A percentile compares a stretch with the other conserved stretches of the same genome.
Evolutionary conservation across 768 basidiomycete genomes (phyloP).

Genomic region (Gloeostereum incarnatum): DNA sequence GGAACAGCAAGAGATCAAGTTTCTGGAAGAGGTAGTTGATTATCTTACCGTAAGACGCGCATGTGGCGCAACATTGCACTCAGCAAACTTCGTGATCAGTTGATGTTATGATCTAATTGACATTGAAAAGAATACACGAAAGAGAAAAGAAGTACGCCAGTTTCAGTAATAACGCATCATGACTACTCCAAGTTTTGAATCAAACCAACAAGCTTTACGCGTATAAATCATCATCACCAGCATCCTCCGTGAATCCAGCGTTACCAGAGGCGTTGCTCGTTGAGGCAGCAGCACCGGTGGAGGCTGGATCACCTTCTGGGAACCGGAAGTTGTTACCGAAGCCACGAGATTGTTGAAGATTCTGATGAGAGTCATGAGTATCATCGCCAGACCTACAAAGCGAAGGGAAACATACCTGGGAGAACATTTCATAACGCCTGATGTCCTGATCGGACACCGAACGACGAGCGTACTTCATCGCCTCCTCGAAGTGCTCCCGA

Average conservation of each 20-base stretch:
- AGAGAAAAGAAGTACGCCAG: no score
- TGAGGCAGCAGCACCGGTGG: constrained; percentile 30
- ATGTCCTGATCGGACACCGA: constrained; percentile 97
- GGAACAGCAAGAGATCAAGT: no score
- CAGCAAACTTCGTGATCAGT: no score
- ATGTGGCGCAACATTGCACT: no score
- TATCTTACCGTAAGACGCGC: no score
- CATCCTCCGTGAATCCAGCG: constrained; percentile 76
- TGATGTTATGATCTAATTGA: no score
- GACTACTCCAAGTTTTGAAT: no score
- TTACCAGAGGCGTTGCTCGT: constrained; percentile 37
- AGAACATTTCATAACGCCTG: constrained; percentile 96
- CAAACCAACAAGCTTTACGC: no score
- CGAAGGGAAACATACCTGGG: constrained; percentile 49
- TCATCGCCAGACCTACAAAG: constrained; percentile 5
- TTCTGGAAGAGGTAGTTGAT: no score
- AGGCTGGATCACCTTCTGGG: constrained; percentile 61
- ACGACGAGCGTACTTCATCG: constrained; percentile 95
- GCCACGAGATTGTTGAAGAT: constrained; percentile 83
- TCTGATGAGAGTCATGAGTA: constrained; percentile 31
- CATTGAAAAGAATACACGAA: no score
- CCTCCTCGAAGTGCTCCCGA: constrained; percentile 95
- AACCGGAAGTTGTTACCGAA: constrained; percentile 98
- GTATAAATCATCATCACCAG: constrained; percentile 87
- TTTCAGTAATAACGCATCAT: no score